Percentiles rank a stretch among this genome's conserved stretches.
Conservation (phyloP, 2,329 filamentous ascomycete species). For the Pseudomassariella vexata region DNA sequence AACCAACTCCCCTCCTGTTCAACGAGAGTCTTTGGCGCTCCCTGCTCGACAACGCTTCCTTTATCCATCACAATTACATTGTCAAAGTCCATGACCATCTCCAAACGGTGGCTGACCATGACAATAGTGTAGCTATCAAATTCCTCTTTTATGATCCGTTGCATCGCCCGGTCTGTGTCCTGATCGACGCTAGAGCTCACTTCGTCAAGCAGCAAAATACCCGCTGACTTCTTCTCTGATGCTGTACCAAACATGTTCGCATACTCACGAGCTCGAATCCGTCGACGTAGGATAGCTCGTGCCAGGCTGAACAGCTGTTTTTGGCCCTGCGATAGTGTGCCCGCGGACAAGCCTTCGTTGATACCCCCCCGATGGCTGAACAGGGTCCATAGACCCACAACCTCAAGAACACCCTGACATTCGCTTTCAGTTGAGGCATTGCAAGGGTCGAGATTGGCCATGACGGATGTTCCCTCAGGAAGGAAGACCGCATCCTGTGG, state of each 20-base stretch:
- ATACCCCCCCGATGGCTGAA: constrained; percentile 28
- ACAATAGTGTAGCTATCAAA: constrained; percentile 33
- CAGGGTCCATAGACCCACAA: constrained; percentile 26
- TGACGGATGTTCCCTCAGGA: constrained; percentile 33
- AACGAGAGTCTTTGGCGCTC: constrained; percentile 19
- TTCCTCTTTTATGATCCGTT: constrained; percentile 3
- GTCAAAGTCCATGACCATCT: constrained; percentile 37
- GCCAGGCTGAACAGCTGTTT: constrained; percentile 60
- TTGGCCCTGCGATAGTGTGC: constrained; percentile 52
- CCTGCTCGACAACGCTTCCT: constrained; percentile 33
- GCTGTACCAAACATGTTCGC: too few relatives aligned
- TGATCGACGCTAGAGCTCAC: constrained; percentile 3
- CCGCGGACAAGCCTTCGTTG: constrained; percentile 32
- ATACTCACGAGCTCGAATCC: constrained; percentile 5
- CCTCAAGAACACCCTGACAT: constrained; percentile 28
- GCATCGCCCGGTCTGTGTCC: constrained; percentile 4
- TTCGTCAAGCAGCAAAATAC: constrained; percentile 2
- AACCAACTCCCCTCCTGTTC: constrained; percentile 20
- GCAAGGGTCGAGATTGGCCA: constrained; percentile 37
- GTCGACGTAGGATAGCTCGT: constrained; percentile 44
- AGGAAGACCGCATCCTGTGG: constrained; percentile 51
- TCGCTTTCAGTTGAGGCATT: constrained; percentile 22
- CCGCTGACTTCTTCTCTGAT: too few relatives aligned
- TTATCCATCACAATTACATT: constrained; percentile 36
- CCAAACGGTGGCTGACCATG: constrained; percentile 13